phyloP scores from a whole-genome alignment of 1,139 yeast species.

The Candida freyschussii region DNA sequence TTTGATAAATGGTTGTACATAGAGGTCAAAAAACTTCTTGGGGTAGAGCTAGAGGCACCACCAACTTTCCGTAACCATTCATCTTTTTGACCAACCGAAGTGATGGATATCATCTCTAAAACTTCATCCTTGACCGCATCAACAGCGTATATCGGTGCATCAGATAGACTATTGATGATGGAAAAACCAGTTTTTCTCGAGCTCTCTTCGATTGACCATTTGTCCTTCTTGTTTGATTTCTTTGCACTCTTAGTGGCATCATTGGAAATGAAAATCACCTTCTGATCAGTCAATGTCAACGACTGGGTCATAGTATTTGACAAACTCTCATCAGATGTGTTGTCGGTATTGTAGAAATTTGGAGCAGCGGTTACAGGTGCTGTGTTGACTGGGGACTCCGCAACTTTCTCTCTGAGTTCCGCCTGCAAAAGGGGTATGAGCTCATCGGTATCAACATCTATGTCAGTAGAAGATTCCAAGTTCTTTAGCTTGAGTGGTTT shows the following conservation, averaged over 20 bases:
- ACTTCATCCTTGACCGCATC: conserved; percentile 79
- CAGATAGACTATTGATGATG: conserved; percentile 49
- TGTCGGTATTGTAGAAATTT: conserved; percentile 23
- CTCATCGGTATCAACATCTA: conserved; percentile 68
- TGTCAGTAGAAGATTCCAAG: conserved; percentile 52
- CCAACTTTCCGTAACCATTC: conserved; percentile 89
- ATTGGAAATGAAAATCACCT: conserved; percentile 55
- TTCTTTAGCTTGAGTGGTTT: conserved; percentile 74
- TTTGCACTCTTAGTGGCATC: conserved; percentile 66
- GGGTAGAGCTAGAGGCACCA: conserved; percentile 59
- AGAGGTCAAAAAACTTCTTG: conserved; percentile 71
- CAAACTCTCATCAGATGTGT: conserved; percentile 24
- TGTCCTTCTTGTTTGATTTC: conserved; percentile 71
- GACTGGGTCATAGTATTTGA: conserved; percentile 20
- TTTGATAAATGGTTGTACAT: conserved; percentile 67
- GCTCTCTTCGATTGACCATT: conserved; percentile 75
- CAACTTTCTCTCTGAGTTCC: conserved; percentile 34
- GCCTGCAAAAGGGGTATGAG: conserved; percentile 44
- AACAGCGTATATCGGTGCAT: conserved; percentile 67
- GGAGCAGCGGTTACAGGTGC: conserved; percentile 10
- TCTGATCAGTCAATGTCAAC: conserved; percentile 36
- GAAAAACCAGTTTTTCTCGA: conserved; percentile 57
- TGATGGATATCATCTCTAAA: conserved; percentile 71
- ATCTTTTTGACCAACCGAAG: conserved; percentile 72
- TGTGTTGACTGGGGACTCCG: neutral